Evolutionary conservation across 106 monocot genomes (phyloP), one percentile per base, ranked within the genome.

Genomic region (Hemerocallis citrina): DNA sequence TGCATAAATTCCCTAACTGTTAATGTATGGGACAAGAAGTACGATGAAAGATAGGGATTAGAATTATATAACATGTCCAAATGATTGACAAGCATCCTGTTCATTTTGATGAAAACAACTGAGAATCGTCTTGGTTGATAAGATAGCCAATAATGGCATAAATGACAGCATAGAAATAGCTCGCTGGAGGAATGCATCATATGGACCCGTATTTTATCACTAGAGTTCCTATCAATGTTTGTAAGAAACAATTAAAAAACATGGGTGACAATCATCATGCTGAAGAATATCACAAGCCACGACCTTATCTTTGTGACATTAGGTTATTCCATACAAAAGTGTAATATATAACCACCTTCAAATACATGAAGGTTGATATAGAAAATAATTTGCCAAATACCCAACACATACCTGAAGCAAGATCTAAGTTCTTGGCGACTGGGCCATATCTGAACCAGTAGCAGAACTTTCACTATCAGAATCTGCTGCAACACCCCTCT

Each of bases 391-490:
- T 25, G 9, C 10, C 23, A 50, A 50, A 9, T 24, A 25, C 27
- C 13, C 59, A 59, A 4, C 12, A 12, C 19, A 2, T 59, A 59
- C 59, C 37, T 39, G 37, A 38, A 59, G 7, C 35, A 13, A 38
- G 39, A 1, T n/a, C 33, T 59, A 59, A 9, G 61, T 70, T 62
- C 49, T 30, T 12, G 63, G 32, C 31, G 55, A 55, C 39, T 66
- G 34, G 12, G 21, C 34, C 44, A 56, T 68, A 52, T 64, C 80
- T 24, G 75, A 71, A 40, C 80, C 67, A 75, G 63, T 43, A 43
- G 75, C 69, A 32, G 79, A 81, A 71, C 81, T 81, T 41, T 76
- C 76, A 64, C 72, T 81, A 62, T 68, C 81, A 41, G 81, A 81
- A 67, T 81, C 81, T 81, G 81, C 62, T 81, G 81, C 62, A 55